These are phyloP conservation scores for Westerdykella ornata DNA, from an alignment of 2,329 filamentous ascomycete genomes.

Conservation along the genomic window DNA sequence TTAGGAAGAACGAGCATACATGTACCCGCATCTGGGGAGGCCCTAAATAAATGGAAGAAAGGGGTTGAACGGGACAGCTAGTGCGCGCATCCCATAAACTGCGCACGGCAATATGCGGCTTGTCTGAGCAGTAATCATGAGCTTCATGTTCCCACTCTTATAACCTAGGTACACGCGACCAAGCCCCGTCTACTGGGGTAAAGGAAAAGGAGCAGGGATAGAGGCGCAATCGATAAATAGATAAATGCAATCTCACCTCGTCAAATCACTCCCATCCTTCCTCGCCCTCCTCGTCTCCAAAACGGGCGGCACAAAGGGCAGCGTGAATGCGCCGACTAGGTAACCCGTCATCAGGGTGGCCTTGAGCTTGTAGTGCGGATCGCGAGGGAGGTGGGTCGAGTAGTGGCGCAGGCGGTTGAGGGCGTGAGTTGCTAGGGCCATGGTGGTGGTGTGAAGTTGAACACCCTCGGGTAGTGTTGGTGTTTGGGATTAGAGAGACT, in stretches of 20 bases:
- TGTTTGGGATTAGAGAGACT: not conserved
- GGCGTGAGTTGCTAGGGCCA: slow-evolving; percentile 29
- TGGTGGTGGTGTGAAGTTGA: slow-evolving; percentile 7
- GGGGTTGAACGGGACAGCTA: slow-evolving; percentile 4
- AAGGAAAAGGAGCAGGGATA: not conserved
- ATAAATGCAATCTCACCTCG: slow-evolving; percentile 24
- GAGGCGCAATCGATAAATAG: not conserved
- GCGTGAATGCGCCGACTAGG: slow-evolving; percentile 33
- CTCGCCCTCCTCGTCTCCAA: slow-evolving; percentile 33
- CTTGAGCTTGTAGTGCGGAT: slow-evolving; percentile 33
- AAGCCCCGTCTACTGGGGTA: not conserved
- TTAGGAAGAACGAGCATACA: no score
- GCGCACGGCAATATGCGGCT: slow-evolving; percentile 23
- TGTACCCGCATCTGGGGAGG: no score
- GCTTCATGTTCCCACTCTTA: slow-evolving; percentile 1
- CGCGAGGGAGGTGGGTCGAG: slow-evolving; percentile 29
- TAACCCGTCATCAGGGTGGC: slow-evolving; percentile 34
- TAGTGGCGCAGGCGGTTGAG: slow-evolving; percentile 32
- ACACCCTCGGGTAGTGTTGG: not conserved
- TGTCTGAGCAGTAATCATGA: slow-evolving; percentile 12
- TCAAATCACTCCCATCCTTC: slow-evolving; percentile 34
- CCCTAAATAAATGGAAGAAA: not conserved
- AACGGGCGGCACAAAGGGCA: slow-evolving; percentile 38
- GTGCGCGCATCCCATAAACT: slow-evolving; percentile 21
- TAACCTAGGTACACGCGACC: not conserved